These are phyloP conservation scores for Triticum timopheevii DNA, from an alignment of 176 grass and related monocot genomes.

Conservation along the genomic window DNA sequence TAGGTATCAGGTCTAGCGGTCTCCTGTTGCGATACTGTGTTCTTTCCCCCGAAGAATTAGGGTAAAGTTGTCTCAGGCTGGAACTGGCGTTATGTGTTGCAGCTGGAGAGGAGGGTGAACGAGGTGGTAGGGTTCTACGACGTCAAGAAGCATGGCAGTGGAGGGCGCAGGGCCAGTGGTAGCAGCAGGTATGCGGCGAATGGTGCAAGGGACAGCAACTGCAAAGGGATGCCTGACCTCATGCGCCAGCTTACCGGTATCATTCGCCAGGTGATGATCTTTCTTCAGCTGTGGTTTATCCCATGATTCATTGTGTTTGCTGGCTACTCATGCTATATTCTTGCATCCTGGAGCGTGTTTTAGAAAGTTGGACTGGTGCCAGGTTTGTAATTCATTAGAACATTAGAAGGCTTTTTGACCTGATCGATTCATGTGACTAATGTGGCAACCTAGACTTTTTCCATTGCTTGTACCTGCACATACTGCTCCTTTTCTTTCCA, in stretches of 20 bases:
- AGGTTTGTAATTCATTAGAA: not conserved
- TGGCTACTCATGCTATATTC: not conserved
- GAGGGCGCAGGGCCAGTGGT: slow-evolving; percentile 31
- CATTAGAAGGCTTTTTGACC: not conserved
- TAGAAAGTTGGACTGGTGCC: not conserved
- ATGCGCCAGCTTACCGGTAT: slow-evolving; percentile 65
- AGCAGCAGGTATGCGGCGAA: slow-evolving; percentile 12
- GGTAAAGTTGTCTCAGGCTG: not conserved
- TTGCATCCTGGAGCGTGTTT: not conserved
- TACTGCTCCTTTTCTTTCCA: not conserved
- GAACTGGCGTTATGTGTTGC: slow-evolving; percentile 26
- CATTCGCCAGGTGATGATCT: slow-evolving; percentile 57
- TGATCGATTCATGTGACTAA: not conserved
- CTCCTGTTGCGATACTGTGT: not conserved
- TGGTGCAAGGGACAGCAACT: slow-evolving; percentile 30
- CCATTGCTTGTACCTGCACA: not conserved
- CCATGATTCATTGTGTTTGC: not conserved
- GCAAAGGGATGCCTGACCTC: slow-evolving; percentile 71
- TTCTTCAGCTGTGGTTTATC: slow-evolving; percentile 14
- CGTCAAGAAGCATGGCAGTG: slow-evolving; percentile 56
- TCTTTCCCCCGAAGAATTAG: not conserved
- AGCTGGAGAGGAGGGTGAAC: slow-evolving; percentile 65
- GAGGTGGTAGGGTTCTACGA: slow-evolving; percentile 58
- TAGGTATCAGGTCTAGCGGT: not conserved
- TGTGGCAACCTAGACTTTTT: not conserved